Base-by-base conservation (phyloP, 2,329 filamentous ascomycete genomes). In the Xylariaceae sp. region DNA sequence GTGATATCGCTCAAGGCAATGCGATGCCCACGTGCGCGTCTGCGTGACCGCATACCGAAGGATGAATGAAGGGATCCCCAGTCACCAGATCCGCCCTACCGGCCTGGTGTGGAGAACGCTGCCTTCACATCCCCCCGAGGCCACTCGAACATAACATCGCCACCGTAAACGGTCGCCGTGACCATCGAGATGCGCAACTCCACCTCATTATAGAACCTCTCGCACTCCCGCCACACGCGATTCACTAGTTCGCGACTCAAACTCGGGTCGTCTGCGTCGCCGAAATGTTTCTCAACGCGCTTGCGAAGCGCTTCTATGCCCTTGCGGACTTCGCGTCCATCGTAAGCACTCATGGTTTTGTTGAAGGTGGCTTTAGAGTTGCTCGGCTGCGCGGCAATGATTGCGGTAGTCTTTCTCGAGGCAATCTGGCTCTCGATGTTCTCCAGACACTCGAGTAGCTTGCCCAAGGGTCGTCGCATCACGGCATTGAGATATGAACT, bases 231-330 rank as follows among this genome's bases (percentile, higher is more conserved):
- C 52, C 84, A 73, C 44, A 88, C 83, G 70, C 82, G 80, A 54
- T 74, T 74, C 23, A 87, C 84, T 47, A 88, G 75, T 42, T 78
- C 78, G 53, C 78, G 77, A 67, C 84, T 88, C 56, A 88, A 77
- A 18, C 78, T 82, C 57, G 86, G 84, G 64, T 92, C 89, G 67
- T 95, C 91, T 4, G 87, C 89, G 66, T 96, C 91, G 49, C 91
- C 91, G 79, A 97, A 97, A 74, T 97, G 93, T 77, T 97, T 99
- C 76, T 97, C 93, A 1, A 97, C 90, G 53, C 93, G 84, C 77
- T 96, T 96, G 69, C 88, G 88, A 66, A 97, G 80, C 56, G 90
- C 84, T 69, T 96, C 91, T 66, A 96, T 88, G n/a, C 93, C 92
- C 71, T 92, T 92, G 64, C 89, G 84, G 49, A 97, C 83, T 74